Evolutionary conservation across 1,284 basidiomycete genomes (phyloP).

Genomic region (Microbotryum silenes-acaulis): DNA sequence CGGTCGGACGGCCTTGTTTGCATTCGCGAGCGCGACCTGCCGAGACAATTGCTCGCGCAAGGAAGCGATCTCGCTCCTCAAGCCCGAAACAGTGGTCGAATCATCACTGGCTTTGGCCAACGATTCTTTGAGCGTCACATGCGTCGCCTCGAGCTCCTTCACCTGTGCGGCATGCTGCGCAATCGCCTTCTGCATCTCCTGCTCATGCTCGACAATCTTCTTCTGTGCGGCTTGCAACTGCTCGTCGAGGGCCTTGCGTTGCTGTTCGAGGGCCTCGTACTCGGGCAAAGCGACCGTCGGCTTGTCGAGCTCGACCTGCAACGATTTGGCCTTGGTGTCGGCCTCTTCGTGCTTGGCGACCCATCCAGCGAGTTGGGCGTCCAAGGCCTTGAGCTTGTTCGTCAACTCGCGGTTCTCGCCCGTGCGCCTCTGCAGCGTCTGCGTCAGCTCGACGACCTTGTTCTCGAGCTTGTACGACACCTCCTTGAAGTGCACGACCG

Average conservation of each 20-base stretch:
- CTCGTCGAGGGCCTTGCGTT: constrained; percentile 75
- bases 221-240: constrained; percentile 67
- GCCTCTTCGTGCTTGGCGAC: constrained; percentile 79
- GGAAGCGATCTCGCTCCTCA: constrained; percentile 84
- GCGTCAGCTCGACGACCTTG: constrained; percentile 98
- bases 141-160: constrained; percentile 69
- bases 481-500: constrained; percentile 97
- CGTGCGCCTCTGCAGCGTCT: constrained; percentile 83
- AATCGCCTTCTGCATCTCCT: constrained; percentile 68
- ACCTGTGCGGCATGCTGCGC: constrained; percentile 67
- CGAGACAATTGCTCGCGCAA: constrained; percentile 93
- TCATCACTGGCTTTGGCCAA: constrained; percentile 37
- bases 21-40: constrained; percentile 70
- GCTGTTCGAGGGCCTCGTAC: constrained; percentile 65
- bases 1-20: constrained; percentile 43
- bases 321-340: constrained; percentile 65
- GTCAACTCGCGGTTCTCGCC: constrained; percentile 86
- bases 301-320: constrained; percentile 62
- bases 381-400: constrained; percentile 63
- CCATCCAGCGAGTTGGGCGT: constrained; percentile 79
- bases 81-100: constrained; percentile 61
- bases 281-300: constrained; percentile 66
- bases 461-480: constrained; percentile 97
- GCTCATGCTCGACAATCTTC: constrained; percentile 76
- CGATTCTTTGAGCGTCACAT: constrained; percentile 49